Evolutionary conservation across 1,139 yeast genomes (phyloP).

Genomic region (Candida sanyaensis): DNA sequence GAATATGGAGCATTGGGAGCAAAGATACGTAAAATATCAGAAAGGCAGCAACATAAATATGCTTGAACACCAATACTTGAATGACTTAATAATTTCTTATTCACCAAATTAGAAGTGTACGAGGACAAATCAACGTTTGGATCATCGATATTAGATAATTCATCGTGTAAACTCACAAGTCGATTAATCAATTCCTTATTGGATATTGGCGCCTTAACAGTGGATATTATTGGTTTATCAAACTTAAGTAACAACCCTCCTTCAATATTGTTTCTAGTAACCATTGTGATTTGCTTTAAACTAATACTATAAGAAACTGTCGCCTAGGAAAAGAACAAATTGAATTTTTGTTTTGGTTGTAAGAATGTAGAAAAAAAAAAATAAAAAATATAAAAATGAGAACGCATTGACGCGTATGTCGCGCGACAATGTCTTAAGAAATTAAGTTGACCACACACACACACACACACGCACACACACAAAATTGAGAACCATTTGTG

Average conservation of each 20-base stretch:
- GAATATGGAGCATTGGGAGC: conserved; percentile 95
- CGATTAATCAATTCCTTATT: conserved; percentile 56
- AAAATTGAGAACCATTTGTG: neutral
- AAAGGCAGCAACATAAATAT: conserved; percentile 68
- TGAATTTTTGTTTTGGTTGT: neutral
- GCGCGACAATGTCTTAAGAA: neutral
- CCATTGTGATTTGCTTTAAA: neutral
- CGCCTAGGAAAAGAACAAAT: too few relatives aligned
- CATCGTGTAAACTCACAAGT: conserved; percentile 54
- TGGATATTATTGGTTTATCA: conserved; percentile 52
- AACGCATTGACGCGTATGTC: conserved; percentile 1
- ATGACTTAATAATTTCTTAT: conserved; percentile 59
- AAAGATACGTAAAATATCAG: conserved; percentile 73
- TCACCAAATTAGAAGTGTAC: conserved; percentile 55
- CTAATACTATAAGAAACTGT: too few relatives aligned
- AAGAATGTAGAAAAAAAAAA: neutral
- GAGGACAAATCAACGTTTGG: conserved; percentile 49
- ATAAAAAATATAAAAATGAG: neutral
- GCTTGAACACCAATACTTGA: conserved; percentile 73
- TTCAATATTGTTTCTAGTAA: neutral
- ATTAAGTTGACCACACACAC: too few relatives aligned
- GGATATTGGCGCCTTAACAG: conserved; percentile 55
- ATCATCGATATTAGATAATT: conserved; percentile 62
- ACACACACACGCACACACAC: too few relatives aligned
- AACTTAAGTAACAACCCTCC: conserved; percentile 24